Evolutionary conservation across 2,329 filamentous ascomycete genomes (phyloP), one percentile per base, ranked within the genome.

Genomic region (Nemania sp.): DNA sequence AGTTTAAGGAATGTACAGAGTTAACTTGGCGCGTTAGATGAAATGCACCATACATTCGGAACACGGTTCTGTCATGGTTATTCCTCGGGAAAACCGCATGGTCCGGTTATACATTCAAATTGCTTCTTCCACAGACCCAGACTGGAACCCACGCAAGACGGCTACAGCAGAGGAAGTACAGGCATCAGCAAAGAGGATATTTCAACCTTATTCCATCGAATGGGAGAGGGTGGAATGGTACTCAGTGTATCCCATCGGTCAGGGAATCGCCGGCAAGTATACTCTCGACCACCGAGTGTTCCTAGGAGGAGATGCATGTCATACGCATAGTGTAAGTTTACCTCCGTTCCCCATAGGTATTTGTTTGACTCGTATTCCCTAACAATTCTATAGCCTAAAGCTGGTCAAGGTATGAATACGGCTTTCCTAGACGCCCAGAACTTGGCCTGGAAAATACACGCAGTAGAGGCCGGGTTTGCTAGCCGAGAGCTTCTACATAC

Each of bases 391-490:
- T 74, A 89, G 87, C 91, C 91, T 43, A 93, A 93, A 82, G 91
- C 91, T 35, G 91, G 91, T 1, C 91, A 93, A 79, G 91, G 91
- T 32, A 93, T 93, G 92, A 93, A 93, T 75, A 92, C 91, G 0
- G 91, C 90, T 3, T 93, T 93, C 80, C 83, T 92, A 59, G 92
- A 95, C 73, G 93, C 93, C 0, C 88, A 93, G 68, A 98, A 98
- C 79, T 85, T 98, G 47, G 94, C 94, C 7, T 98, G 94, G 94
- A 98, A 98, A 83, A 92, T 98, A 59, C 94, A 97, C 77, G 90
- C 92, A 41, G 95, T 98, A 10, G 94, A 97, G 78, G 86, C 87
- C 27, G 93, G 93, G 13, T 93, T 97, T 73, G 93, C 93, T 0
- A 82, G 89, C 32, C 90, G 92, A 68, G 87, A 88, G 2, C 85